These are phyloP conservation scores for Pseudomassariella vexata DNA, from an alignment of 2,329 filamentous ascomycete species.

Conservation along the genomic window DNA sequence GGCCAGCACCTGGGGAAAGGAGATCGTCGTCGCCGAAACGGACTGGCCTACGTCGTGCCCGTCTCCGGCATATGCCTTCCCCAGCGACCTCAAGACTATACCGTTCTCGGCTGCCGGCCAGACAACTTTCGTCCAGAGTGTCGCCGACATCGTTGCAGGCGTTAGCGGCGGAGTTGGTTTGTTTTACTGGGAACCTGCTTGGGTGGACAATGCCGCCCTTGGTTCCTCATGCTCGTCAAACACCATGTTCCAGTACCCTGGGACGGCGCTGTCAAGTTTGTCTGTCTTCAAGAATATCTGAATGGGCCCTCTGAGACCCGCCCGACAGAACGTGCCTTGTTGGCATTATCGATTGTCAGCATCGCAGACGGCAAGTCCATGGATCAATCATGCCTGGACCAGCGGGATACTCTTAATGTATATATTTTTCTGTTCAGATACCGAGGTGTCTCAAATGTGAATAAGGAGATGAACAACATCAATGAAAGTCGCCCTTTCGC, in stretches of 20 bases:
- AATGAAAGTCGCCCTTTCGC: neutral
- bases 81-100: conserved; percentile 51
- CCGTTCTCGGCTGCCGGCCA: conserved; percentile 61
- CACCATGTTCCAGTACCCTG: conserved; percentile 51
- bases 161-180: conserved; percentile 52
- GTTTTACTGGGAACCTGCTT: conserved; percentile 72
- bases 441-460: conserved; percentile 1
- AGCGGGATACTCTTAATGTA: neutral
- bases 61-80: conserved; percentile 52
- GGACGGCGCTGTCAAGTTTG: conserved; percentile 51
- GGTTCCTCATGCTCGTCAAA: conserved; percentile 62
- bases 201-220: conserved; percentile 59
- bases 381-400: no score
- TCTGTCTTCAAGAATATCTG: conserved; percentile 49
- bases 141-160: conserved; percentile 49
- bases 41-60: conserved; percentile 65
- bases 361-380: no score
- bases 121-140: conserved; percentile 51
- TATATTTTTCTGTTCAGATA: neutral
- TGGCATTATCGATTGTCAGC: neutral
- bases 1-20: conserved; percentile 56
- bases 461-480: neutral
- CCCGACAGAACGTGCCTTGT: neutral
- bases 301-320: conserved; percentile 7
- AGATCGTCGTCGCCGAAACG: conserved; percentile 63